phyloP scores from a whole-genome alignment of 495 filamentous ascomycete genomes.

The Xylaria palmicola region DNA sequence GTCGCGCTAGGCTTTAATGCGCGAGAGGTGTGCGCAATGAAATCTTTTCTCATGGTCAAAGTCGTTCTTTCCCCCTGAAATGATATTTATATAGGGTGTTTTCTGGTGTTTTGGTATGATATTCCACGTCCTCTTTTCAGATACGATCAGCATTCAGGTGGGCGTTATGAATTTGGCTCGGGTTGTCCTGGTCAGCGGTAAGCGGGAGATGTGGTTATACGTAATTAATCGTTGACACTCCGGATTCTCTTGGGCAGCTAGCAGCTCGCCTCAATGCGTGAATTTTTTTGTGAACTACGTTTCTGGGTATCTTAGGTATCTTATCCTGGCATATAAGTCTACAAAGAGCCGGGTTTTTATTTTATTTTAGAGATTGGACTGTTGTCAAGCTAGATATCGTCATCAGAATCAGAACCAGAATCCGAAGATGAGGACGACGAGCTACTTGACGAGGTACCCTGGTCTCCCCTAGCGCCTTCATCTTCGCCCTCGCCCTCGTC shows the following conservation, averaged over 20 bases:
- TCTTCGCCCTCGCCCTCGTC: constrained; percentile 16
- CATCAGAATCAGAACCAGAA: constrained; percentile 22
- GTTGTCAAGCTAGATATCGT: constrained; percentile 17
- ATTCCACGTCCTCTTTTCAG: no score
- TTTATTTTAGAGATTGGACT: not conserved
- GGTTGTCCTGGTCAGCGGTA: not conserved
- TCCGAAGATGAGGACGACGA: constrained; percentile 26
- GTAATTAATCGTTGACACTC: no score
- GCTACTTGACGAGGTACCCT: constrained; percentile 31
- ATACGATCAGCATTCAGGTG: not conserved
- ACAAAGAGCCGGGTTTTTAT: constrained; percentile 6
- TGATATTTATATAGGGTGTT: not conserved
- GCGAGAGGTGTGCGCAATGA: constrained; percentile 7
- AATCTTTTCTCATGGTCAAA: not conserved
- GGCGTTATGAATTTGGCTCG: not conserved
- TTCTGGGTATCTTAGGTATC: constrained; percentile 18
- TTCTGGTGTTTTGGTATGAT: not conserved
- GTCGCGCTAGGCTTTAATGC: not conserved
- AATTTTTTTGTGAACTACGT: constrained; percentile 1
- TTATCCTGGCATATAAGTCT: constrained; percentile 9
- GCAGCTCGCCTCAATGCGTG: not conserved
- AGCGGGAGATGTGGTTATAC: no score
- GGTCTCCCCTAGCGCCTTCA: constrained; percentile 12
- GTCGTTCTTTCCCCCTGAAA: not conserved
- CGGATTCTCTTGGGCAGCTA: not conserved